Conservation (phyloP, 148 eudicot genomes). For the Spergularia bocconei region DNA sequence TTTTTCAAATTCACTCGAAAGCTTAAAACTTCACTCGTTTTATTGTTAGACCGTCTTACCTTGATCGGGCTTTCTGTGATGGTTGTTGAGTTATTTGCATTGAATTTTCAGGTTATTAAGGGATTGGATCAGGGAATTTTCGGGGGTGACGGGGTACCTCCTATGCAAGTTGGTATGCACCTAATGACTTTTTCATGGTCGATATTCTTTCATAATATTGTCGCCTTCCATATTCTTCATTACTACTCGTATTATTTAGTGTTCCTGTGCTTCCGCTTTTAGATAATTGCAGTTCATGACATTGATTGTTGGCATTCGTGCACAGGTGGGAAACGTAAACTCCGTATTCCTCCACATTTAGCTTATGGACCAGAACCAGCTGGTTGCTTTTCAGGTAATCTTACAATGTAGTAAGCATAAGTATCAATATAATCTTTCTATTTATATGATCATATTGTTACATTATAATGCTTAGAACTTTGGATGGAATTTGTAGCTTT, state of each 20-base stretch:
- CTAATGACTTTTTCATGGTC: too few species aligned
- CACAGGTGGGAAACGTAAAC: conserved; percentile 83
- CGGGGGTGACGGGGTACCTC: conserved; percentile 91
- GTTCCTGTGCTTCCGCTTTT: not conserved
- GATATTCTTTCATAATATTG: too few species aligned
- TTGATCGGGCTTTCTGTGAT: too few species aligned
- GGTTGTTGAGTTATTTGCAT: not conserved
- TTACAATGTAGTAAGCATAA: not conserved
- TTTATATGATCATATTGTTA: not conserved
- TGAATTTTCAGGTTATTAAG: conserved; percentile 52
- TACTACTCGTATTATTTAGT: too few species aligned
- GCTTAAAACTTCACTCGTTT: not conserved
- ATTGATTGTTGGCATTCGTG: conserved; percentile 9
- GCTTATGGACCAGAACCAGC: conserved; percentile 97
- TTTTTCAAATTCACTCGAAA: not conserved
- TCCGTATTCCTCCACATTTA: conserved; percentile 76
- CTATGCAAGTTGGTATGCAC: conserved; percentile 82
- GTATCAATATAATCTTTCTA: not conserved
- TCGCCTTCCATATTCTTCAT: too few species aligned
- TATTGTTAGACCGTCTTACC: too few species aligned
- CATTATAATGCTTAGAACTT: too few species aligned
- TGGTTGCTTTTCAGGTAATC: conserved; percentile 85
- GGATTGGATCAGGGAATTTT: conserved; percentile 93
- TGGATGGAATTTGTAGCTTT: too few species aligned
- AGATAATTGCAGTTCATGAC: not conserved